Percentiles rank a stretch among this genome's conserved stretches.
phyloP scores from a whole-genome alignment of 2,329 filamentous ascomycete species.

The Pezicula carpinea region DNA sequence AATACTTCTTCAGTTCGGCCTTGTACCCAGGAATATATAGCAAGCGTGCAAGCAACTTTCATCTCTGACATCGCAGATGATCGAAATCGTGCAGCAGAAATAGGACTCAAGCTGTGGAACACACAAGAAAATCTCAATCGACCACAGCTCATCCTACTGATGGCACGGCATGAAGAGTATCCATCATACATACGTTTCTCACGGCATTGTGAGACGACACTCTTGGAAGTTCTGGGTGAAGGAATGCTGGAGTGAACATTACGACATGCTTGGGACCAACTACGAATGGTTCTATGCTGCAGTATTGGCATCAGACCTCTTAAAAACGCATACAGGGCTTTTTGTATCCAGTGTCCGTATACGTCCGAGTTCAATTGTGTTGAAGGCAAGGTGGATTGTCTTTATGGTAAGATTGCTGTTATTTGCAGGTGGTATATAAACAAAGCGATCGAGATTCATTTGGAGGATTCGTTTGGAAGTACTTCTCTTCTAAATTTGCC shows the following conservation, averaged over 20 bases:
- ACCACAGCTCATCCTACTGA: conserved; percentile 35
- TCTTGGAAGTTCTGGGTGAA: conserved; percentile 41
- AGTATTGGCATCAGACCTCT: conserved; percentile 32
- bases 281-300: conserved; percentile 44
- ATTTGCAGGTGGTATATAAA: too few species aligned
- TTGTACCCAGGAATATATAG: conserved; percentile 24
- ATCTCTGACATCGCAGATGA: conserved; percentile 23
- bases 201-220: conserved; percentile 37
- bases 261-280: conserved; percentile 44
- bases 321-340: conserved; percentile 35
- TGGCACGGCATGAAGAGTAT: conserved; percentile 42
- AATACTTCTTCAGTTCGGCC: conserved; percentile 31
- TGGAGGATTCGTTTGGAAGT: too few species aligned
- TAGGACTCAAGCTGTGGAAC: conserved; percentile 31
- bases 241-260: conserved; percentile 38
- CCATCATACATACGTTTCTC: conserved; percentile 38
- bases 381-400: conserved; percentile 33
- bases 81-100: conserved; percentile 35
- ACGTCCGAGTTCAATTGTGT: conserved; percentile 35
- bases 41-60: conserved; percentile 26
- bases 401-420: conserved; percentile 26
- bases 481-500: too few species aligned
- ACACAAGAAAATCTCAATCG: conserved; percentile 33
- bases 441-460: too few species aligned
- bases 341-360: conserved; percentile 24